Conservation (phyloP, 495 filamentous ascomycete species). For the Rhizodiscina lignyota region DNA sequence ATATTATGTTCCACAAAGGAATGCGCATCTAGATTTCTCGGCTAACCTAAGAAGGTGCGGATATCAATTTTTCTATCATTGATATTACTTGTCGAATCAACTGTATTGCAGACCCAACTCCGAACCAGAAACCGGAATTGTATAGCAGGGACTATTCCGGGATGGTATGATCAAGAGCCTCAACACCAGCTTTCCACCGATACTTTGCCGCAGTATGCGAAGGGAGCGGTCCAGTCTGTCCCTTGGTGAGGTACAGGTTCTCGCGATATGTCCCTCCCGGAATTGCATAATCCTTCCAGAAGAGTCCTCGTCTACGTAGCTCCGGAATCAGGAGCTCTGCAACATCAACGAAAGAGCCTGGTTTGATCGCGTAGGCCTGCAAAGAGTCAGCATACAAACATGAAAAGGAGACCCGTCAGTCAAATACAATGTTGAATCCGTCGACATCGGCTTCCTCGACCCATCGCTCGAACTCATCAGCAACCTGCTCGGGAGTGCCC, state of each 20-base stretch:
- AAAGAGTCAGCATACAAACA: constrained; percentile 54
- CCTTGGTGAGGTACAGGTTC: constrained; percentile 23
- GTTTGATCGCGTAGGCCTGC: constrained; percentile 41
- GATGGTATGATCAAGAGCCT: too few species aligned
- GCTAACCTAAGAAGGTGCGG: too few species aligned
- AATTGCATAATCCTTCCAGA: constrained; percentile 32
- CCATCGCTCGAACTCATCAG: constrained; percentile 10
- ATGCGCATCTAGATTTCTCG: too few species aligned
- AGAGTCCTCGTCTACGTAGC: constrained; percentile 34
- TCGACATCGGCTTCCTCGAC: constrained; percentile 10
- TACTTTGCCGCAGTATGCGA: background rate
- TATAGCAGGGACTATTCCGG: too few species aligned
- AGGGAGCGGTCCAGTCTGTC: constrained; percentile 18
- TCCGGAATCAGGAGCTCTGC: constrained; percentile 43
- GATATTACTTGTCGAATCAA: too few species aligned
- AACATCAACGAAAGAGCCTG: constrained; percentile 46
- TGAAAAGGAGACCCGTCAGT: too few species aligned
- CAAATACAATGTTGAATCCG: constrained; percentile 33
- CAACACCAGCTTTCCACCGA: background rate
- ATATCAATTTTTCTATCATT: too few species aligned
- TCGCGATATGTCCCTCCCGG: constrained; percentile 34
- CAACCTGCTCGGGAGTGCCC: constrained; percentile 9
- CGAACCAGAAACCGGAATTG: too few species aligned
- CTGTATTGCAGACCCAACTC: too few species aligned
- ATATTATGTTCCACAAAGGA: too few species aligned